A percentile compares a stretch with the other conserved stretches of the same genome.
Conservation (phyloP, 768 basidiomycete species). For the Tylopilus rubrobrunneus region DNA sequence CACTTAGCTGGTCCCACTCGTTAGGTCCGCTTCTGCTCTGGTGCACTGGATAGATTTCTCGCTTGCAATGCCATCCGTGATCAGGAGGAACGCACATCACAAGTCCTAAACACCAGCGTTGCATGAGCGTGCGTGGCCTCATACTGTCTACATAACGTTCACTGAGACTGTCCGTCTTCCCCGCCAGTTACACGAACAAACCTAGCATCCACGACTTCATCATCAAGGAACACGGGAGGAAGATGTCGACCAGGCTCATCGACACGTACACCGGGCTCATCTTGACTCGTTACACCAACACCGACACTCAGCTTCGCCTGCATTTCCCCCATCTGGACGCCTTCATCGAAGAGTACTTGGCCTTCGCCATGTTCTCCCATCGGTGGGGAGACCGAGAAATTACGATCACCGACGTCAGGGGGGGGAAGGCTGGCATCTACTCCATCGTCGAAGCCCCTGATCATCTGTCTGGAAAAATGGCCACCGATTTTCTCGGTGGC, state of each 20-base stretch:
- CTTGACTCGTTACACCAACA: background rate
- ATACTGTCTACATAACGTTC: background rate
- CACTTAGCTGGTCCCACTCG: conserved; percentile 1
- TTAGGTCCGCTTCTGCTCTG: background rate
- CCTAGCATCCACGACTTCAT: conserved; percentile 10
- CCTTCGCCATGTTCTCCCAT: conserved; percentile 28
- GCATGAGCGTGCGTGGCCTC: conserved; percentile 12
- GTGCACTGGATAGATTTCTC: background rate
- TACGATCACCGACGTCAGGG: conserved; percentile 15
- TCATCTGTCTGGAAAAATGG: background rate
- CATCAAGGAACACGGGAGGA: conserved; percentile 10
- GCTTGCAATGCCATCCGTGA: conserved; percentile 21
- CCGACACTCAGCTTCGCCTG: background rate
- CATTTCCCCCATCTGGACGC: conserved; percentile 7
- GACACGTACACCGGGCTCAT: conserved; percentile 27
- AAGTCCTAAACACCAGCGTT: background rate
- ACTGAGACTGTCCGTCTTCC: background rate
- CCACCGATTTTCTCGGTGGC: background rate
- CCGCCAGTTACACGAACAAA: background rate
- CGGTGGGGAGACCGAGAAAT: conserved; percentile 21
- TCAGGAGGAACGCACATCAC: background rate
- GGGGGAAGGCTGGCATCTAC: background rate
- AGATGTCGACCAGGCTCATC: conserved; percentile 23
- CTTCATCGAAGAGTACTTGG: no score
- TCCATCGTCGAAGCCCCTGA: no score